Base-by-base conservation (phyloP, 331 rosid genomes). In the Phaseolus coccineus region DNA sequence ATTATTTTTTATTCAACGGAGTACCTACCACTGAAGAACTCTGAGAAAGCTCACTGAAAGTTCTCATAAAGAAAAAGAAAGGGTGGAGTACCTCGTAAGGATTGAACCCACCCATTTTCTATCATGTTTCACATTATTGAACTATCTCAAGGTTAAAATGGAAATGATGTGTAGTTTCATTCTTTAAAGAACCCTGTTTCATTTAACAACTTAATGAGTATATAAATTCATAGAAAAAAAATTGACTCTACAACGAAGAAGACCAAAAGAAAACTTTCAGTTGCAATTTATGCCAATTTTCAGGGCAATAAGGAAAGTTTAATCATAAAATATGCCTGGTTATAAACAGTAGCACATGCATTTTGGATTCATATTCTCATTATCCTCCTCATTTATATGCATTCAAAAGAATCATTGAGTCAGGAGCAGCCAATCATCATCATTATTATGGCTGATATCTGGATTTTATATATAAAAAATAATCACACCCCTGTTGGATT, bases 271-370 rank as follows among this genome's bases (percentile, higher is more conserved):
- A 30, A 61, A 25, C 1, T 30, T 27, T 31, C 47, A 15, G 2
- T 16, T 62, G 13, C 37, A 40, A 24, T 52, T 39, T 27, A 57
- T 25, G 33, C 37, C 31, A 69, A 46, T 30, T 72, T 71, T 52
- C 28, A 69, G 25, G 42, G 71, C 77, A 78, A 65, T 14, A 27
- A 10, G 12, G 68, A 61, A 63, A 63, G 69, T 3, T 33, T 63
- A 71, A 52, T 10, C 22, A 74, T 58, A 83, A 76, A 84, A 24
- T 79, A 76, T 66, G 47, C 80, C 48, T 64, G 69, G 77, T 80
- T 57, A 82, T 80, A 35, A 63, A 64, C 82, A 86, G 14, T 73
- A 71, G 88, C 84, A 90, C 92, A 87, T 87, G 88, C 87, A 78
- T 56, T 24, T 77, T 74, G 81, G 69, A 51, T 75, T 74, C 73